Evolutionary conservation across 805 yeast species (phyloP), one percentile per base, ranked within the genome.

Genomic region (Ogataea naganishii): DNA sequence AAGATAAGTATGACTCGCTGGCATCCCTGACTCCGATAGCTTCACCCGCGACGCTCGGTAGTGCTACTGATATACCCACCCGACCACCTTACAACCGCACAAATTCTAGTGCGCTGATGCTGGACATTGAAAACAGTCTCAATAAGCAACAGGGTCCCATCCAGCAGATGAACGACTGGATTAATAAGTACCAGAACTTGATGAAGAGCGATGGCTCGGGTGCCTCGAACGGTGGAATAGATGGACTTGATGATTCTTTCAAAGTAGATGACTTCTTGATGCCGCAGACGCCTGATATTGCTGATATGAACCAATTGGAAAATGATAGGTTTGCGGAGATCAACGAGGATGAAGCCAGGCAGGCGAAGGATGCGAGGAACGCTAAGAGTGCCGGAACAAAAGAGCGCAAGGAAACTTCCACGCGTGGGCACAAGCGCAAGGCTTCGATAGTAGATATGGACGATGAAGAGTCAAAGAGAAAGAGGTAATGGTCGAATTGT

Each of bases 161-260:
- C 31, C 69, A 60, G 45, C 75, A 70, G 43, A 72, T 69, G 2
- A 72, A 69, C 44, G 76, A 72, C 36, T 70, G 75, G 75, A 60
- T 70, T 27, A 66, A 58, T 31, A 61, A 49, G 35, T 38, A 63
- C 22, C 34, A 43, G 17, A 35, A 28, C 14, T 26, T 28, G 20
- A 33, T 31, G 28, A 26, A 23, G 6, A 22, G 30, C 21, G 14
- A 39, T 31, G 25, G 27, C 26, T 31, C 25, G 23, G 51, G 44
- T 16, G 41, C 40, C 3, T 9, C 31, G 8, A 35, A 31, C 26
- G 21, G 30, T 13, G 39, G 33, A 15, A 29, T 32, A 17, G 23
- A 48, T 1, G 43, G 48, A 20, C 34, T 41, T 30, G 41, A 41
- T 23, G 62, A 56, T 23, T 62, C 54, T 12, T 47, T 60, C 33